These are phyloP conservation scores for Wickerhamiella nectarea DNA, from an alignment of 805 yeast genomes.

Conservation along the genomic window DNA sequence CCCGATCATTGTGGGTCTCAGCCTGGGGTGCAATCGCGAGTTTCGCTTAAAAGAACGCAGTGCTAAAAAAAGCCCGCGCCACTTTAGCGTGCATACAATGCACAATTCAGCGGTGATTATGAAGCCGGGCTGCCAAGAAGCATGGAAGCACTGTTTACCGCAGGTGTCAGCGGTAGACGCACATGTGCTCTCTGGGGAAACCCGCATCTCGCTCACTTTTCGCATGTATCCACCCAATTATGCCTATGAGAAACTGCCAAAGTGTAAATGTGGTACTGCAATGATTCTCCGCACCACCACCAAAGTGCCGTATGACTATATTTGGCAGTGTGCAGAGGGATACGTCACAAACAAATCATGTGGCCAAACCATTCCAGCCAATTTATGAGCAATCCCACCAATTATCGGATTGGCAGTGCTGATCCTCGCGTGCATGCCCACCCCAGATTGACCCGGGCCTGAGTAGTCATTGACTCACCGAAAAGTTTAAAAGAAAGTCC, in stretches of 20 bases:
- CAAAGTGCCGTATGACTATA: slow-evolving; percentile 36
- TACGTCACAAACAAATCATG: slow-evolving; percentile 21
- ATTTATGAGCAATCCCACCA: neutral
- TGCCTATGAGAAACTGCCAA: slow-evolving; percentile 26
- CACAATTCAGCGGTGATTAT: slow-evolving; percentile 58
- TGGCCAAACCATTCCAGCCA: slow-evolving; percentile 6
- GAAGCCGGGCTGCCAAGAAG: slow-evolving; percentile 73
- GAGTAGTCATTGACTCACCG: neutral
- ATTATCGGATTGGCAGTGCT: too few relatives aligned
- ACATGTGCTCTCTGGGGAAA: slow-evolving; percentile 37
- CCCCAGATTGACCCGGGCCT: neutral
- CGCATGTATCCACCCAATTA: slow-evolving; percentile 37
- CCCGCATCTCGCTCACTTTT: slow-evolving; percentile 53
- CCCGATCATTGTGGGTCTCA: slow-evolving; percentile 50
- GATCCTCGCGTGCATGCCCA: too few relatives aligned
- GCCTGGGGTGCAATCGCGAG: slow-evolving; percentile 57
- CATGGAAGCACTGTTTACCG: slow-evolving; percentile 52
- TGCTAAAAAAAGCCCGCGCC: slow-evolving; percentile 22
- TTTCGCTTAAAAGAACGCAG: slow-evolving; percentile 37
- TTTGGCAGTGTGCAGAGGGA: slow-evolving; percentile 48
- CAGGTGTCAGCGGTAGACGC: slow-evolving; percentile 29
- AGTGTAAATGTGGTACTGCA: slow-evolving; percentile 32
- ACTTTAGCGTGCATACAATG: slow-evolving; percentile 46
- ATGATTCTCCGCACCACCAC: slow-evolving; percentile 47
- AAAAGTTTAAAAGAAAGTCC: neutral